Conservation (phyloP, 768 basidiomycete species). For the Hemileccinum rubropunctum region DNA sequence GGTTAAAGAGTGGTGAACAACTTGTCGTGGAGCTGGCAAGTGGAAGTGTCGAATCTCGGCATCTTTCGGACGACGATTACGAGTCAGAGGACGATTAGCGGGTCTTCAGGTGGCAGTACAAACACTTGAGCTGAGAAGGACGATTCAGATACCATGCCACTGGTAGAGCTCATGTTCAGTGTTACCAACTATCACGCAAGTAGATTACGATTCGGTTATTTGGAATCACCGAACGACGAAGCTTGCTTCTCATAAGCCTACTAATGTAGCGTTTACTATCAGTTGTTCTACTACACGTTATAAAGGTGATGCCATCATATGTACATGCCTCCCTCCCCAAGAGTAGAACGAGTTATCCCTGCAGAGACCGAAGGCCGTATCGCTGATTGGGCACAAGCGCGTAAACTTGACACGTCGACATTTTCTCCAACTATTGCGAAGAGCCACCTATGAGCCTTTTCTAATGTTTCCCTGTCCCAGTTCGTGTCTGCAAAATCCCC, state of each 20-base stretch:
- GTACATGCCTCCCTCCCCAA: conserved; percentile 46
- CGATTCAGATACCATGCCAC: too few relatives aligned
- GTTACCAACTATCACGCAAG: too few relatives aligned
- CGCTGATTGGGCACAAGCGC: conserved; percentile 10
- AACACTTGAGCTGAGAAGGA: too few relatives aligned
- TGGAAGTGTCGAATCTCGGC: conserved; percentile 13
- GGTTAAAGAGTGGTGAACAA: conserved; percentile 57
- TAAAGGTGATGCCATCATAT: conserved; percentile 30
- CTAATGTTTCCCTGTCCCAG: conserved; percentile 37
- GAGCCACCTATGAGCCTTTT: conserved; percentile 35
- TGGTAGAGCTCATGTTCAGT: too few relatives aligned
- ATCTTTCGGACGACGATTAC: conserved; percentile 52
- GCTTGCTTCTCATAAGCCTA: too few relatives aligned
- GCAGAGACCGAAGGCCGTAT: background rate
- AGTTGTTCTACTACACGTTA: background rate
- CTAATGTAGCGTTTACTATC: too few relatives aligned
- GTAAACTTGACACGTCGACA: conserved; percentile 5
- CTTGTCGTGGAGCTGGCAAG: conserved; percentile 56
- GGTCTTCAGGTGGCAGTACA: too few relatives aligned
- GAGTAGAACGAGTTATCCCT: conserved; percentile 8
- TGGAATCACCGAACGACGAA: too few relatives aligned
- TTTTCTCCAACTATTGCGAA: conserved; percentile 33
- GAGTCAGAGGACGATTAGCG: conserved; percentile 47
- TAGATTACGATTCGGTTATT: too few relatives aligned
- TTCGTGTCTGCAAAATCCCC: conserved; percentile 27